Evolutionary conservation across 805 yeast genomes (phyloP).

Genomic region (Phaffomyces antillensis): DNA sequence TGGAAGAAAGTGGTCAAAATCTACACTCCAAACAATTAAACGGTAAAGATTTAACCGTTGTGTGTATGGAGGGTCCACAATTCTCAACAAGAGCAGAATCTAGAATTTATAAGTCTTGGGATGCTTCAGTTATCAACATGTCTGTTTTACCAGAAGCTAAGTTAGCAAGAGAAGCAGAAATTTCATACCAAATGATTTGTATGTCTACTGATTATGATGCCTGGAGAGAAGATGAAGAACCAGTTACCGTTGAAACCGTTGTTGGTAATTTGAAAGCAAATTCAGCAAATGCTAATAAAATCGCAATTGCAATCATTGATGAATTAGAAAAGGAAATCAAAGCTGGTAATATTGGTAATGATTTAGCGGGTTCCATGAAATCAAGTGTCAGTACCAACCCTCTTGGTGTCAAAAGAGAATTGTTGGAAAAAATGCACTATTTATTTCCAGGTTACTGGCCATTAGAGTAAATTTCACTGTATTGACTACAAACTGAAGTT

Average conservation of each 20-base stretch:
- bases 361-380: constrained; percentile 70
- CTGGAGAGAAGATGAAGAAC: constrained; percentile 92
- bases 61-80: constrained; percentile 99
- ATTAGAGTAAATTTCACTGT: constrained; percentile 7
- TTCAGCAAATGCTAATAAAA: constrained; percentile 72
- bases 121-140: constrained; percentile 96
- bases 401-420: constrained; percentile 61
- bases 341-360: constrained; percentile 59
- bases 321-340: constrained; percentile 56
- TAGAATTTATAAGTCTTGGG: constrained; percentile 74
- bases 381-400: constrained; percentile 74
- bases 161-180: constrained; percentile 95
- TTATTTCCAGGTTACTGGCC: constrained; percentile 93
- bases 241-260: constrained; percentile 97
- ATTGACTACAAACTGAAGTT: no score
- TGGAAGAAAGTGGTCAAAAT: constrained; percentile 39
- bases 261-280: constrained; percentile 87
- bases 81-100: constrained; percentile 97
- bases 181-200: constrained; percentile 95
- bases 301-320: constrained; percentile 65
- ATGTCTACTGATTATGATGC: constrained; percentile 99
- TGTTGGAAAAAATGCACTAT: constrained; percentile 74
- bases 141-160: constrained; percentile 96
- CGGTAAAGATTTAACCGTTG: constrained; percentile 69
- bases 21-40: constrained; percentile 65